These are phyloP conservation scores for Mollisiaceae sp. DNA, from an alignment of 2,329 filamentous ascomycete genomes.

Conservation along the genomic window DNA sequence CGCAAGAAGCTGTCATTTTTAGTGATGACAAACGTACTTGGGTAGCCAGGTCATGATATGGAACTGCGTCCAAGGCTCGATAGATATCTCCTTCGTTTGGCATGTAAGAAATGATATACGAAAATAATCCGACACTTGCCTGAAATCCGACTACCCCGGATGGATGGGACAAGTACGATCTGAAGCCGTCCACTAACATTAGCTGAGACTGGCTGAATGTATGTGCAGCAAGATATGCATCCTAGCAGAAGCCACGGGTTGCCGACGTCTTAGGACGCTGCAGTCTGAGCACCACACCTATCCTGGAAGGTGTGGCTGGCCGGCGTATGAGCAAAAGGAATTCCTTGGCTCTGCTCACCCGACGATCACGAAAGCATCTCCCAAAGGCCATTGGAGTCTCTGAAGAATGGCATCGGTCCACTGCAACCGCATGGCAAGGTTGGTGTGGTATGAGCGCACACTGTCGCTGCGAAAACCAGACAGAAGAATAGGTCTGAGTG, in stretches of 20 bases:
- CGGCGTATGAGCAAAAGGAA: neutral
- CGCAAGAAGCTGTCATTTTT: neutral
- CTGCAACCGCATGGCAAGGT: neutral
- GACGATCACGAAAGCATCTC: neutral
- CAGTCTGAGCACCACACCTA: conserved; percentile 5
- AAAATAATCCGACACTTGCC: neutral
- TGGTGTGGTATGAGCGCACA: neutral
- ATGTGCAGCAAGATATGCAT: conserved; percentile 10
- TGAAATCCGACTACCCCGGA: neutral
- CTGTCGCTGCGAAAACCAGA: neutral
- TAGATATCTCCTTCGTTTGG: neutral
- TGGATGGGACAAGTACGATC: neutral
- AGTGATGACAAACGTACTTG: neutral
- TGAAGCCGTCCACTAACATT: conserved; percentile 1
- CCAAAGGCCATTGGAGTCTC: neutral
- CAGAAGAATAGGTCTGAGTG: neutral
- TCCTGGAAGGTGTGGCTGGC: conserved; percentile 4
- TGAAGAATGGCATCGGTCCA: neutral
- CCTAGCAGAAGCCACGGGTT: conserved; percentile 8
- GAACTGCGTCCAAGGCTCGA: neutral
- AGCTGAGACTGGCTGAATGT: neutral
- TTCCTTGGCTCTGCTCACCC: neutral
- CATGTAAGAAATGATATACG: neutral
- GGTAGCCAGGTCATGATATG: neutral
- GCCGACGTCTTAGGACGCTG: conserved; percentile 3